Conservation (phyloP, 352 stramenopile species). For the Pythium aquatile region DNA sequence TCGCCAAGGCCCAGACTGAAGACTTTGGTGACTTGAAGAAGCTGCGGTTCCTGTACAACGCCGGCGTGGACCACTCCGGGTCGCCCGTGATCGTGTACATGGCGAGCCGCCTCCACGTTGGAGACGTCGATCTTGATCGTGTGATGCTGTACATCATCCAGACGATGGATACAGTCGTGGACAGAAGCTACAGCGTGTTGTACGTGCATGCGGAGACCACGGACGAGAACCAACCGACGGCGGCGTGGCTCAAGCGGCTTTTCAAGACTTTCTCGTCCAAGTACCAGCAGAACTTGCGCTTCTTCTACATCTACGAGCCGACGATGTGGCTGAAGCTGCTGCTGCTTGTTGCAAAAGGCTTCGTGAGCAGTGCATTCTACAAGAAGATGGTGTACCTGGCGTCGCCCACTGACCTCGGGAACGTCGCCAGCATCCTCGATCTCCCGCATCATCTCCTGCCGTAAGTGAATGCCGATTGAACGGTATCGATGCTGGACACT, state of each 20-base stretch:
- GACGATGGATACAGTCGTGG: constrained; percentile 56
- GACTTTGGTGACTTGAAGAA: constrained; percentile 58
- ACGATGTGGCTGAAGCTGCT: constrained; percentile 75
- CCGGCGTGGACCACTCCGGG: constrained; percentile 63
- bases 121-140: constrained; percentile 56
- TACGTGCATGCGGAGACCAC: constrained; percentile 56
- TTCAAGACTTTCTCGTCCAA: constrained; percentile 59
- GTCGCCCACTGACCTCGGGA: constrained; percentile 43
- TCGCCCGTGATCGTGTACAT: constrained; percentile 72
- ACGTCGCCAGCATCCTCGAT: constrained; percentile 45
- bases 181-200: constrained; percentile 63
- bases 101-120: constrained; percentile 43
- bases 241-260: constrained; percentile 68
- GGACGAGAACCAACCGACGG: constrained; percentile 51
- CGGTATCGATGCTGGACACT: neutral
- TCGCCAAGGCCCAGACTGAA: constrained; percentile 47
- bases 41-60: constrained; percentile 64
- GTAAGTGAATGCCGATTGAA: constrained; percentile 25
- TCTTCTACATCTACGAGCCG: constrained; percentile 79
- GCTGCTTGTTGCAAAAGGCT: constrained; percentile 64
- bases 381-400: constrained; percentile 76
- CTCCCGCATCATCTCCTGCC: constrained; percentile 49
- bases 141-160: constrained; percentile 73
- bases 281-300: constrained; percentile 58
- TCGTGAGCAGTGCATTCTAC: constrained; percentile 64